Evolutionary conservation across 768 basidiomycete species (phyloP), one percentile per base, ranked within the genome.

Genomic region (Sarcodon sp.): DNA sequence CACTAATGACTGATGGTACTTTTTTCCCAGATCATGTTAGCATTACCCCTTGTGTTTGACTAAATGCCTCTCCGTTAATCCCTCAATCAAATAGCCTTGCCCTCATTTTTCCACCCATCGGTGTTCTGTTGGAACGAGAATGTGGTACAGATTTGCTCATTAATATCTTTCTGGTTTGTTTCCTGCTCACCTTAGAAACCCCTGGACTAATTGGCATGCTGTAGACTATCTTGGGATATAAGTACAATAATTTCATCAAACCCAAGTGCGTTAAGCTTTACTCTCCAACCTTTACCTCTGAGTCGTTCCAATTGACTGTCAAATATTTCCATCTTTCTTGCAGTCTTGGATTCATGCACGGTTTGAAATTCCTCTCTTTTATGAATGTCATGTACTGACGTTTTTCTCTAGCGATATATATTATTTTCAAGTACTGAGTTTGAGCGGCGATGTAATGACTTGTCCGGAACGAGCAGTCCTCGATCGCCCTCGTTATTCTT

Each of bases 121-220:
- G 83, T 48, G 91, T 94, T 21, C 90, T 91, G 68, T 66, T 93
- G 21, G 89, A 93, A 68, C 75, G 87, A 47, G 91, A 91, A 21
- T 92, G 88, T 60, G 67, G 69, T 35, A 77, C 75, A 15, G 88
- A 92, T 61, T 64, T 93, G 39, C 49, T 69, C 47, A 87, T 91
- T 67, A 90, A 91, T 67, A 80, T 91, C 53, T 68, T 83, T 16
- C 64, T 90, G 54, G 65, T 69, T 56, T 49, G 64, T 64, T 45
- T 21, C 35, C 35, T 7, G 50, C 41, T 41, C 4, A 4, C 48
- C 9, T 11, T 18, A n/a, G n/a, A n/a, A 13, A 41, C 15, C 35
- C 6, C 31, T 33, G 46, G 8, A 45, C 47, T 49, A 44, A 1
- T 32, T 18, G 44, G 44, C 35, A 16, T 35, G 44, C 4, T 43